Base-by-base conservation (phyloP, 2,329 filamentous ascomycete genomes). In the Fusarium praegraminearum region DNA sequence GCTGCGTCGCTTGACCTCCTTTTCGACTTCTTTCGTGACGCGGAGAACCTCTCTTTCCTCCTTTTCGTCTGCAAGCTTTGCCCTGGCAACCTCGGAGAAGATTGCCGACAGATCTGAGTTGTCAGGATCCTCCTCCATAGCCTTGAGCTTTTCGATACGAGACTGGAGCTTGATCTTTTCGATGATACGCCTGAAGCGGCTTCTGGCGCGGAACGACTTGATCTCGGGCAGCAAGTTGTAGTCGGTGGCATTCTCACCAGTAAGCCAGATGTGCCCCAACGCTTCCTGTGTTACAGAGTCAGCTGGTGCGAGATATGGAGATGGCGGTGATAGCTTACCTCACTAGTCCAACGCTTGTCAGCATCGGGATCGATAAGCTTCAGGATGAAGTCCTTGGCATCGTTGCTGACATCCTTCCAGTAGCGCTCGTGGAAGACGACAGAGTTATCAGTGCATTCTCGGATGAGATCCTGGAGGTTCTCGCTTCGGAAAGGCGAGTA, bases 401-500 rank as follows among this genome's bases (percentile, higher is more conserved):
- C 94, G 51, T 92, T 86, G 78, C 94, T 98, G 75, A 99, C 96
- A 74, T 98, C 96, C 79, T 94, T 96, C 96, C 96, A 99, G 83
- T 98, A 99, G 60, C 95, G 90, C 78, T 98, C 94, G 80, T 99
- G 96, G 87, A 98, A 99, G 56, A 97, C 88, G 63, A 99, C 92
- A 52, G 90, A 88, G 41, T 90, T 91, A 66, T 88, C 90, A 75
- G 89, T 93, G 83, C 94, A 98, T 82, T 99, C 96, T 69, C 98
- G 93, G 72, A 99, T 97, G 71, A 99, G 86, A 76, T 98, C 96
- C 71, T 91, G 88, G 50, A 99, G 85, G 76, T 93, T 97, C 83
- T 99, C 96, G 67, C 94, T 96, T 73, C 96, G 91, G 88, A 99
- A 99, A 22, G 96, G 96, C 45, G 95, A 98, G 84, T 99, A 99